Conservation (phyloP, 1,284 basidiomycete species). For the Taiwanofungus camphoratus region DNA sequence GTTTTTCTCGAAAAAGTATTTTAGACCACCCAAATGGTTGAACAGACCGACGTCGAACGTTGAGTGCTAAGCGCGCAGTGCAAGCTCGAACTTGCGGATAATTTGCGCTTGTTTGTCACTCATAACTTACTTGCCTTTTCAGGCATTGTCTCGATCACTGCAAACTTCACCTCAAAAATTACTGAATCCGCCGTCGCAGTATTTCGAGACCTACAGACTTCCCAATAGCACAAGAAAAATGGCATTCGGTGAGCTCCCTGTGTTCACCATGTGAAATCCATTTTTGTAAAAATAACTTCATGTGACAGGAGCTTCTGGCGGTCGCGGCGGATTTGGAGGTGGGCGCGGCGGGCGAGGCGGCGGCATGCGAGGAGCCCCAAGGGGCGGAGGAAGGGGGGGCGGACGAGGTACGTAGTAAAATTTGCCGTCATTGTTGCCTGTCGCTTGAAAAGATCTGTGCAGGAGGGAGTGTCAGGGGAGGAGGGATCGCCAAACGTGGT, state of each 20-base stretch:
- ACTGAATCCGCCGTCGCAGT: not conserved
- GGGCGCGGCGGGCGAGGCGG: constrained; percentile 26
- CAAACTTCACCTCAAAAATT: constrained; percentile 15
- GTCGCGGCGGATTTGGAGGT: constrained; percentile 32
- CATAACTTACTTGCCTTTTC: not conserved
- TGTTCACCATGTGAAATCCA: not conserved
- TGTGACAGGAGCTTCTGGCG: constrained; percentile 30
- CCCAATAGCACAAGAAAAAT: constrained; percentile 14
- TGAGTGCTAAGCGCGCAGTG: too few species aligned
- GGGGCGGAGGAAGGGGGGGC: constrained; percentile 23
- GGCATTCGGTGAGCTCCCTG: constrained; percentile 30
- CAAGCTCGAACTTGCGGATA: not conserved
- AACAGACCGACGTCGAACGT: too few species aligned
- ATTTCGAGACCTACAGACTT: not conserved
- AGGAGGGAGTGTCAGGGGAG: constrained; percentile 35
- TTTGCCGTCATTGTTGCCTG: not conserved
- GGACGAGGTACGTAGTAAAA: constrained; percentile 22
- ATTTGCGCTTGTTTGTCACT: not conserved
- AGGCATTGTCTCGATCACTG: not conserved
- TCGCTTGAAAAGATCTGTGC: not conserved
- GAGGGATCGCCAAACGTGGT: constrained; percentile 35
- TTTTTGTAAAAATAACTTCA: not conserved
- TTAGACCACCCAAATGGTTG: too few species aligned
- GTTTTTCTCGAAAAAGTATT: too few species aligned
- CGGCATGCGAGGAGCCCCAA: constrained; percentile 18